These are phyloP conservation scores for Boletus vinaceobasis DNA, from an alignment of 768 basidiomycete species.

Conservation along the genomic window DNA sequence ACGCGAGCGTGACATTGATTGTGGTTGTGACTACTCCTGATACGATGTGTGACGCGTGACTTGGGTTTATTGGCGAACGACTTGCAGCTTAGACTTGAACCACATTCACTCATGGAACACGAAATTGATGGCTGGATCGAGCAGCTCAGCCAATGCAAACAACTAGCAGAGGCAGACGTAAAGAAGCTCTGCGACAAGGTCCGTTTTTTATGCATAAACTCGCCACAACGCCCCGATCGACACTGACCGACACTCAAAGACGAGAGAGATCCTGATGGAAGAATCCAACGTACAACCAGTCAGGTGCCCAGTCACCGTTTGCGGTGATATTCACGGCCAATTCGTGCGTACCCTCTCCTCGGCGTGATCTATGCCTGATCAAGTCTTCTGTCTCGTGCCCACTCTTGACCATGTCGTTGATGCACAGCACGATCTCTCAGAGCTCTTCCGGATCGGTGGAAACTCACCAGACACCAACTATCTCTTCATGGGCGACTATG, in stretches of 20 bases:
- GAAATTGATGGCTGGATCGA: slow-evolving; percentile 98
- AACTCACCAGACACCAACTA: slow-evolving; percentile 99
- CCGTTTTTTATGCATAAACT: neutral
- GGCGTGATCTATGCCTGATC: slow-evolving; percentile 26
- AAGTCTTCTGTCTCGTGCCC: slow-evolving; percentile 5
- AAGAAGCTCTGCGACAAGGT: slow-evolving; percentile 99
- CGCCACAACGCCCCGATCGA: slow-evolving; percentile 6
- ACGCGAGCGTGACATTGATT: slow-evolving; percentile 27
- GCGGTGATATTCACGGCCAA: slow-evolving; percentile 99
- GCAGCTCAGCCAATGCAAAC: slow-evolving; percentile 96
- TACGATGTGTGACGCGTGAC: slow-evolving; percentile 30
- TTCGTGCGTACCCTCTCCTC: slow-evolving; percentile 72
- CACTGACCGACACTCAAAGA: slow-evolving; percentile 47
- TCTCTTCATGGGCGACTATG: slow-evolving; percentile 99
- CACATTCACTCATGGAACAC: slow-evolving; percentile 39
- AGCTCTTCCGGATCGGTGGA: slow-evolving; percentile 97
- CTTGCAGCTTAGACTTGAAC: slow-evolving; percentile 25
- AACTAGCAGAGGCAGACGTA: slow-evolving; percentile 90
- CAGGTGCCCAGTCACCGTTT: slow-evolving; percentile 97
- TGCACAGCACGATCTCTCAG: slow-evolving; percentile 93
- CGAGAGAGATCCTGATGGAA: slow-evolving; percentile 97
- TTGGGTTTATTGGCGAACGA: slow-evolving; percentile 8
- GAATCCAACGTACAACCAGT: slow-evolving; percentile 99
- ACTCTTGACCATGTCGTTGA: slow-evolving; percentile 3
- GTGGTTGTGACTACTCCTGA: slow-evolving; percentile 22